Evolutionary conservation across 2,329 filamentous ascomycete genomes (phyloP).

Genomic region (Samsoniella hepiali): DNA sequence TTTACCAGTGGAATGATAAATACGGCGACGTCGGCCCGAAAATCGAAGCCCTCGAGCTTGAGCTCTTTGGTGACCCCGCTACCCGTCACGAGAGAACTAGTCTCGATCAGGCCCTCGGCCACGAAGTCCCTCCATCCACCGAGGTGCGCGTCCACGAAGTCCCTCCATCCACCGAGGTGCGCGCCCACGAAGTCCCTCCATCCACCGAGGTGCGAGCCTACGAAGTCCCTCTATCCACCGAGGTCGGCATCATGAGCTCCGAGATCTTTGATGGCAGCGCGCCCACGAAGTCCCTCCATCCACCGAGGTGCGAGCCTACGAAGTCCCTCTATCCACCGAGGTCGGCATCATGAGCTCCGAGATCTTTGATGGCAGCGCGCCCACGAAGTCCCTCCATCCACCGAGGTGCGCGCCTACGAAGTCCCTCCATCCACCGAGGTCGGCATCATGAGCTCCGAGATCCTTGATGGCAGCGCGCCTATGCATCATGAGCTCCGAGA

Average conservation of each 20-base stretch:
- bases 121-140: background rate
- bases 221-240: slow-evolving; percentile 12
- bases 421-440: slow-evolving; percentile 13
- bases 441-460: background rate
- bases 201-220: no score
- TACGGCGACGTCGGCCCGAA: slow-evolving; percentile 79
- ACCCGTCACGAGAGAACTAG: slow-evolving; percentile 43
- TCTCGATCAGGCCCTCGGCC: background rate
- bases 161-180: no score
- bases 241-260: background rate
- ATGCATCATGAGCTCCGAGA: no score
- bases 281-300: slow-evolving; percentile 44
- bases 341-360: slow-evolving; percentile 58
- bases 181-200: no score
- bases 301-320: no score
- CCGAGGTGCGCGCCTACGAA: background rate
- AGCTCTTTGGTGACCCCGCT: slow-evolving; percentile 65
- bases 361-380: slow-evolving; percentile 64
- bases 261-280: slow-evolving; percentile 51
- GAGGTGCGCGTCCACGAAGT: no score
- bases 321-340: slow-evolving; percentile 12
- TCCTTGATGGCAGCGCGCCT: slow-evolving; percentile 53
- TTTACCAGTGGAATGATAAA: slow-evolving; percentile 84
- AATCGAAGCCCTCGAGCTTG: slow-evolving; percentile 65
- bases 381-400: slow-evolving; percentile 56